Conservation (phyloP, 2,329 filamentous ascomycete genomes). For the Aureobasidium vineae region DNA sequence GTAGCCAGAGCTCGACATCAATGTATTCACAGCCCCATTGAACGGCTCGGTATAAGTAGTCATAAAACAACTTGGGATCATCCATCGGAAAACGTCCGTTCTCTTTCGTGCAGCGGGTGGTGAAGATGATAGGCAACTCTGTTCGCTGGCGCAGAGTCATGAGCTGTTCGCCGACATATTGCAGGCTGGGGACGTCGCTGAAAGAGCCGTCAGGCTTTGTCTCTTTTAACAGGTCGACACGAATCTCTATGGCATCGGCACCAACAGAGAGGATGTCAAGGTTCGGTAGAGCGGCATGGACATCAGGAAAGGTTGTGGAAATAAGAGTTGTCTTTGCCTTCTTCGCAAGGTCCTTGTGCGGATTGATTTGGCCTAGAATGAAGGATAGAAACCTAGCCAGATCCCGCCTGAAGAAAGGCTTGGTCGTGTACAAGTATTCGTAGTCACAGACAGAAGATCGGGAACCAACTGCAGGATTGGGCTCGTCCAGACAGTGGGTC, state of each 20-base stretch:
- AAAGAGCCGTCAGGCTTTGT: conserved; percentile 61
- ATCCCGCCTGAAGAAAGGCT: conserved; percentile 70
- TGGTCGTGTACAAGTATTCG: conserved; percentile 78
- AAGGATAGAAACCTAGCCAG: conserved; percentile 76
- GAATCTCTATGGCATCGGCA: conserved; percentile 79
- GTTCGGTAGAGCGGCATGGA: conserved; percentile 77
- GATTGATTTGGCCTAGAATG: conserved; percentile 73
- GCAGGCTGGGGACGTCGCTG: conserved; percentile 69
- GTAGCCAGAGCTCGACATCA: conserved; percentile 84
- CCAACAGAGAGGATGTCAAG: conserved; percentile 85
- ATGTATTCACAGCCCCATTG: conserved; percentile 91
- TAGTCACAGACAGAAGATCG: conserved; percentile 72
- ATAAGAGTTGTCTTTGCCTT: conserved; percentile 81
- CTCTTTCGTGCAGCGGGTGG: conserved; percentile 75
- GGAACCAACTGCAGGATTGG: conserved; percentile 56
- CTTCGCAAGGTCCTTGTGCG: conserved; percentile 72
- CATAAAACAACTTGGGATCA: conserved; percentile 69
- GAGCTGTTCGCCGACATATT: conserved; percentile 82
- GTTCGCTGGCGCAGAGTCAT: conserved; percentile 81
- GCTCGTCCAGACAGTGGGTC: conserved; percentile 70
- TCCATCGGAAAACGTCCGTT: conserved; percentile 86
- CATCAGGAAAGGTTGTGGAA: conserved; percentile 84
- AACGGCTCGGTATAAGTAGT: conserved; percentile 78
- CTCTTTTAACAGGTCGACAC: conserved; percentile 78
- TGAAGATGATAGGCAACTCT: conserved; percentile 87